phyloP scores from a whole-genome alignment of 2,329 filamentous ascomycete species.

The Penicillium sp. region DNA sequence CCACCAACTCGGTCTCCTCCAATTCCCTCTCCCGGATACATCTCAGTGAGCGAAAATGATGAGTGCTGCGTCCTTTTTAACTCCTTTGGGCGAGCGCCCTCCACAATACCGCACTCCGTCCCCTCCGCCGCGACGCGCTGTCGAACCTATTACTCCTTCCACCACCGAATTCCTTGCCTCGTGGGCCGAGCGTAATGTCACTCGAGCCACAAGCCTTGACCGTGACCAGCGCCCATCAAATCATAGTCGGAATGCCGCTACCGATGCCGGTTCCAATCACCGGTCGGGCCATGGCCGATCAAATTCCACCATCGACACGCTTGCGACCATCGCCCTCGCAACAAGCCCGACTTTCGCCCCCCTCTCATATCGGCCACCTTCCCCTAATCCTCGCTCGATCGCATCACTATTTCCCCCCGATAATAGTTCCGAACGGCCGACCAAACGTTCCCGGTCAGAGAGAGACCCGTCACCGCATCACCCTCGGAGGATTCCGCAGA shows the following conservation, averaged over 20 bases:
- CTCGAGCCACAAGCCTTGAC: conserved; percentile 27
- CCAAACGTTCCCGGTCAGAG: conserved; percentile 63
- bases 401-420: conserved; percentile 32
- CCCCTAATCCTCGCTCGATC: conserved; percentile 24
- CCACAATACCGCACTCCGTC: conserved; percentile 48
- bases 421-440: conserved; percentile 48
- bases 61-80: conserved; percentile 40
- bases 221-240: conserved; percentile 22
- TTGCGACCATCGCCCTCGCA: conserved; percentile 52
- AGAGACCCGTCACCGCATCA: conserved; percentile 48
- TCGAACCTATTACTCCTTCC: conserved; percentile 47
- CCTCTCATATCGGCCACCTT: conserved; percentile 33
- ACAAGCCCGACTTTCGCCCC: conserved; percentile 47
- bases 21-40: conserved; percentile 7
- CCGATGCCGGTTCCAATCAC: conserved; percentile 26
- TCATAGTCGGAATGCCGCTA: conserved; percentile 19
- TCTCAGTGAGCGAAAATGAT: conserved; percentile 33
- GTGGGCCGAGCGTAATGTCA: conserved; percentile 30
- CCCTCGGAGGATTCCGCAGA: conserved; percentile 19
- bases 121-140: conserved; percentile 47
- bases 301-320: conserved; percentile 49
- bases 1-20: conserved; percentile 20
- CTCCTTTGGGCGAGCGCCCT: conserved; percentile 37
- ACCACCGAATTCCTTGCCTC: conserved; percentile 31
- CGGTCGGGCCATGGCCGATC: conserved; percentile 44